Percentiles rank a stretch among this genome's conserved stretches.
Evolutionary conservation across 1,139 yeast genomes (phyloP).

Genomic region (Saccharomyces hybrid): DNA sequence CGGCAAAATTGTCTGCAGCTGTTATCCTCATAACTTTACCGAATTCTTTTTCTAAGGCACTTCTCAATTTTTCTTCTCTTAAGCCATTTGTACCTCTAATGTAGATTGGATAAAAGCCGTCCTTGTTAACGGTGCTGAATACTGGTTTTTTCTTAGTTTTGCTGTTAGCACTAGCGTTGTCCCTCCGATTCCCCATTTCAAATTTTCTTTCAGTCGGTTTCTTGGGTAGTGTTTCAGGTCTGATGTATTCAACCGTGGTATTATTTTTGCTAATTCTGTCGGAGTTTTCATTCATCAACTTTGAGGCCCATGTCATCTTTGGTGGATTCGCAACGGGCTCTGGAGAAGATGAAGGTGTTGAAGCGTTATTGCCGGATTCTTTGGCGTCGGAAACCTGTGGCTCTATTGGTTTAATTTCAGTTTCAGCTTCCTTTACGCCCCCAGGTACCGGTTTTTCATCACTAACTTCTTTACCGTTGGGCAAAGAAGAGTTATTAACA

Average conservation of each 20-base stretch:
- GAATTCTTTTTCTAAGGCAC: constrained; percentile 21
- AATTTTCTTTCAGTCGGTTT: constrained; percentile 10
- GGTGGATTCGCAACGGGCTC: constrained; percentile 8
- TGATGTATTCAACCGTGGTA: neutral
- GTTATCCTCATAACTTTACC: constrained; percentile 28
- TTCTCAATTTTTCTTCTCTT: constrained; percentile 22
- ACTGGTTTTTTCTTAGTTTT: constrained; percentile 19
- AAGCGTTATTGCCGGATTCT: neutral
- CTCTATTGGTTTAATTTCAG: neutral
- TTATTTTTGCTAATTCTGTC: neutral
- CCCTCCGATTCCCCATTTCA: constrained; percentile 15
- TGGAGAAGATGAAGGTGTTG: constrained; percentile 2
- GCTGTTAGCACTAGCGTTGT: constrained; percentile 12
- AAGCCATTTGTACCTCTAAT: constrained; percentile 27
- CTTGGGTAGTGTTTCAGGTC: constrained; percentile 9
- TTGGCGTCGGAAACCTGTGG: neutral
- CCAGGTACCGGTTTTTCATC: constrained; percentile 5
- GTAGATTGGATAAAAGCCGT: constrained; percentile 29
- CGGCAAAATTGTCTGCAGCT: constrained; percentile 28
- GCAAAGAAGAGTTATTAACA: neutral
- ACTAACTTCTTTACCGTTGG: constrained; percentile 1
- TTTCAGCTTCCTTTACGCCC: neutral
- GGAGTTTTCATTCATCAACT: constrained; percentile 10
- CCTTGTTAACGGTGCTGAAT: constrained; percentile 25
- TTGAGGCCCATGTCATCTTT: constrained; percentile 25